Conservation (phyloP, 768 basidiomycete species). For the Leccinellum luteum region DNA sequence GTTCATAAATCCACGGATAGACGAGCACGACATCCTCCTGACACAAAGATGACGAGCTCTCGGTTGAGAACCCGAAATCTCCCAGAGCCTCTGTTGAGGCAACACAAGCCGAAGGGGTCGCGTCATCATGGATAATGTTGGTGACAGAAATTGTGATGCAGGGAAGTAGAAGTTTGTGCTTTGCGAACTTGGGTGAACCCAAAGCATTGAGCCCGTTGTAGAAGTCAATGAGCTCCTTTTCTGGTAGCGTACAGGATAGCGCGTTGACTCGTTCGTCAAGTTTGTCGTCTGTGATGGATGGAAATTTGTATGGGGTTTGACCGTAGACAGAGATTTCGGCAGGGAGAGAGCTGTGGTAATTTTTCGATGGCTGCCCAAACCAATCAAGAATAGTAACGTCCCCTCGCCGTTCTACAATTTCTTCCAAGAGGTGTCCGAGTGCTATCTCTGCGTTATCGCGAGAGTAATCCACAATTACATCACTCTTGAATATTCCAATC, state of each 20-base stretch:
- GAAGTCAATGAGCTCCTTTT: neutral
- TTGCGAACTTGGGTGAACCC: neutral
- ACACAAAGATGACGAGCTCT: neutral
- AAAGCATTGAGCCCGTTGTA: neutral
- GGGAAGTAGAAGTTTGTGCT: slow-evolving; percentile 7
- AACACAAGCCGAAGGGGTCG: neutral
- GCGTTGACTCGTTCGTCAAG: neutral
- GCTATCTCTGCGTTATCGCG: slow-evolving; percentile 1
- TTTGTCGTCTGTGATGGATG: neutral
- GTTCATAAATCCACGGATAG: slow-evolving; percentile 10
- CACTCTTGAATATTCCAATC: slow-evolving; percentile 16
- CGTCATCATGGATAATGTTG: neutral
- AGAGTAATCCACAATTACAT: slow-evolving; percentile 1
- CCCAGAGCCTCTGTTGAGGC: slow-evolving; percentile 3
- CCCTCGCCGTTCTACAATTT: slow-evolving; percentile 9
- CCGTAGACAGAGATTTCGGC: slow-evolving; percentile 13
- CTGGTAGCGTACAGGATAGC: neutral
- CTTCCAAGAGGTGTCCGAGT: slow-evolving; percentile 13
- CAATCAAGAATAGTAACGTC: slow-evolving; percentile 18
- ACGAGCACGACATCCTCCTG: neutral
- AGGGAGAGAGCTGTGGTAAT: slow-evolving; percentile 13
- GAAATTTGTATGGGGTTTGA: neutral
- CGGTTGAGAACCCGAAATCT: neutral
- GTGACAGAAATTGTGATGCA: slow-evolving; percentile 12
- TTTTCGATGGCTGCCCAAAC: slow-evolving; percentile 14